Evolutionary conservation across 805 yeast species (phyloP).

Genomic region (Metschnikowia similis): DNA sequence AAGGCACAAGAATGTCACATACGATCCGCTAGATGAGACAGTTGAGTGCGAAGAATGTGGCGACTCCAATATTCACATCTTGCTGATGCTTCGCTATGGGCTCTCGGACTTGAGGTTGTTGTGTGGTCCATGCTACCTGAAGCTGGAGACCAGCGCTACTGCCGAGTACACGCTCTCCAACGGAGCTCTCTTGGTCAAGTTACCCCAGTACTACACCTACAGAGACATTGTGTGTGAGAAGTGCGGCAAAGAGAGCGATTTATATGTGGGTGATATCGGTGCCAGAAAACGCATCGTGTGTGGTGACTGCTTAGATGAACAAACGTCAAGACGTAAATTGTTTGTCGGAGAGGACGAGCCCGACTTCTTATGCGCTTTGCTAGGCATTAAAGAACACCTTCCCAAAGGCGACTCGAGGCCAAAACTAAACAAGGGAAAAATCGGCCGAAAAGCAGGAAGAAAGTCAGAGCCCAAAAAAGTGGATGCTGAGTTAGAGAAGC

Average conservation of each 20-base stretch:
- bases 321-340: slow-evolving; percentile 2
- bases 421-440: slow-evolving; percentile 34
- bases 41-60: slow-evolving; percentile 55
- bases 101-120: slow-evolving; percentile 51
- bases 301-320: slow-evolving; percentile 34
- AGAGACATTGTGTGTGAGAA: slow-evolving; percentile 47
- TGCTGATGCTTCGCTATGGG: slow-evolving; percentile 49
- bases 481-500: slow-evolving; percentile 30
- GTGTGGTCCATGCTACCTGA: slow-evolving; percentile 44
- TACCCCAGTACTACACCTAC: slow-evolving; percentile 44
- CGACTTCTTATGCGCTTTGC: slow-evolving; percentile 41
- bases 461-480: slow-evolving; percentile 16
- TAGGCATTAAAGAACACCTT: slow-evolving; percentile 45
- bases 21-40: slow-evolving; percentile 33
- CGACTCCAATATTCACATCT: slow-evolving; percentile 50
- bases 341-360: slow-evolving; percentile 46
- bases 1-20: slow-evolving; percentile 43
- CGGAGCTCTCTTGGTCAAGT: slow-evolving; percentile 50
- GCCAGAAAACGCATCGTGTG: slow-evolving; percentile 36
- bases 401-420: slow-evolving; percentile 19
- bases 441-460: slow-evolving; percentile 23
- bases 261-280: slow-evolving; percentile 30
- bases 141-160: slow-evolving; percentile 32
- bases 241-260: slow-evolving; percentile 41
- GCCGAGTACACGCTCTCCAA: slow-evolving; percentile 49